A percentile compares a stretch with the other conserved stretches of the same genome.
Conservation (phyloP, 208 protist genomes). For the Trypanosoma brucei region DNA sequence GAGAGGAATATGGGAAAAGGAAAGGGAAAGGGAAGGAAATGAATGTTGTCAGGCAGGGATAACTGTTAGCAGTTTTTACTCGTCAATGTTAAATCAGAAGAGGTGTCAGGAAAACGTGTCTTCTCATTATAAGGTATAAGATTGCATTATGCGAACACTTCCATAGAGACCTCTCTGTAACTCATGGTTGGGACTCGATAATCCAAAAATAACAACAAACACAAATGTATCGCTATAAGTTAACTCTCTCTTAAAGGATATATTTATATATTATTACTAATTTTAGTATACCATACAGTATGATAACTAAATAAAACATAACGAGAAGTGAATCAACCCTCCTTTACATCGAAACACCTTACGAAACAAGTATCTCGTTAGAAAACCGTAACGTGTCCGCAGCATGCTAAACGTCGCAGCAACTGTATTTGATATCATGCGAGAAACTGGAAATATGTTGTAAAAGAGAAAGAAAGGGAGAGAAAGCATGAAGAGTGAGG, state of each 20-base stretch:
- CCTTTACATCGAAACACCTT: too few species aligned
- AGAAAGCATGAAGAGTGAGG: background rate
- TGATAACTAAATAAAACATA: constrained; percentile 46
- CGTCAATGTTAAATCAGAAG: constrained; percentile 3
- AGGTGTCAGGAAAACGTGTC: background rate
- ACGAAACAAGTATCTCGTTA: too few species aligned
- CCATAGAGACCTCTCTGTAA: background rate
- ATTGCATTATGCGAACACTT: background rate
- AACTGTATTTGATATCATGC: too few species aligned
- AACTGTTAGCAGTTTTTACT: background rate
- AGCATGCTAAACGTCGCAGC: too few species aligned
- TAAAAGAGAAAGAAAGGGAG: background rate
- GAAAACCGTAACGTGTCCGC: too few species aligned
- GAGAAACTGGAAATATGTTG: too few species aligned
- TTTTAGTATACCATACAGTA: constrained; percentile 84
- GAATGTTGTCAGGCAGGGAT: constrained; percentile 3
- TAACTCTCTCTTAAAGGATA: too few species aligned
- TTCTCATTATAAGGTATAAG: background rate
- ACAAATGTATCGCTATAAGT: background rate
- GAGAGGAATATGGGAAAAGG: background rate
- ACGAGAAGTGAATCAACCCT: too few species aligned
- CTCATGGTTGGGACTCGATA: background rate
- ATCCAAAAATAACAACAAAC: background rate
- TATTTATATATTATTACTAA: constrained; percentile 14
- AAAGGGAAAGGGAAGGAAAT: background rate